Evolutionary conservation across 2,329 filamentous ascomycete genomes (phyloP), one percentile per base, ranked within the genome.

Genomic region (Ophiostoma ips): DNA sequence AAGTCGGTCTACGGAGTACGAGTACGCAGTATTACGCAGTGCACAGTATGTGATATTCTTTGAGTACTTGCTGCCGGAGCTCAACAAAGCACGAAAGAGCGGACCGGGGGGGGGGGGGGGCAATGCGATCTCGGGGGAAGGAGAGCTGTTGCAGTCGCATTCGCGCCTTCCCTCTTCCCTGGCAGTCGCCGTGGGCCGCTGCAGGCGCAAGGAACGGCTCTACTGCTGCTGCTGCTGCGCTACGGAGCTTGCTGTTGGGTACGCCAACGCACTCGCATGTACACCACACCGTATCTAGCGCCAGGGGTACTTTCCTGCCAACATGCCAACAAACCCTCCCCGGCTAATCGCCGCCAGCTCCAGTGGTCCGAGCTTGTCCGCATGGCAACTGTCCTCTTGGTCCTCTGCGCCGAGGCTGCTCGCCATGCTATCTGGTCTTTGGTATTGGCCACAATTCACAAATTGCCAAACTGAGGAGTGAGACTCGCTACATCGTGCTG

Each of bases 381-480:
- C 44, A 31, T 21, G 35, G 34, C 38, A 45, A 41, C 34, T 28
- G 24, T n/a, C n/a, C n/a, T n/a, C n/a, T n/a, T n/a, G 21, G 34
- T 53, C 54, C 53, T 48, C 52, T 51, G 16, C 52, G 54, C 54
- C 54, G 54, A 55, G 54, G 54, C 46, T 40, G 46, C 52, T 49
- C 13, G 16, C n/a, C 41, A 7, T 38, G 28, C 30, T n/a, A n/a
- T n/a, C n/a, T n/a, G 19, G 34, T 13, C n/a, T 9, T n/a, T 18
- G 9, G 36, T 11, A 12, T 19, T 33, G 28, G 19, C 31, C 13
- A 34, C 13, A 12, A 12, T 34, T 34, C n/a, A n/a, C n/a, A n/a
- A n/a, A n/a, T n/a, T n/a, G n/a, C n/a, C n/a, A n/a, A n/a, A n/a
- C n/a, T n/a, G n/a, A n/a, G n/a, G n/a, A n/a, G n/a, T n/a, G n/a